phyloP scores from a whole-genome alignment of 2,329 filamentous ascomycete species.

The Scleromitrula shiraiana region DNA sequence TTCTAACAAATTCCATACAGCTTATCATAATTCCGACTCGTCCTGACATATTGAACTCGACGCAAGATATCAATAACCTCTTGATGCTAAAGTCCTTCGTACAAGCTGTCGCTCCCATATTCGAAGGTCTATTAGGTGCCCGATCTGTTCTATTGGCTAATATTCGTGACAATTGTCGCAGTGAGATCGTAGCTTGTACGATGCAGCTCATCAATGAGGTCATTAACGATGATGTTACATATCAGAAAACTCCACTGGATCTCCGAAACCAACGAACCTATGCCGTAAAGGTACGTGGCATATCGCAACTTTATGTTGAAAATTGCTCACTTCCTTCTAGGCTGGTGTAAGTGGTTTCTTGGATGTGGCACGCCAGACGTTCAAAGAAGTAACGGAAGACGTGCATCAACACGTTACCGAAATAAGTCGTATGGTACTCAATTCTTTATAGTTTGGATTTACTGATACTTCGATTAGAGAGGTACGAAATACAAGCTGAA shows the following conservation, averaged over 20 bases:
- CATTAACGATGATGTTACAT: conserved; percentile 76
- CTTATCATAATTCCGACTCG: conserved; percentile 69
- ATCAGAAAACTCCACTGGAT: conserved; percentile 72
- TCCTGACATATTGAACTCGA: conserved; percentile 57
- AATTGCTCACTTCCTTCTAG: conserved; percentile 31
- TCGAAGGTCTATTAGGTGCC: conserved; percentile 58
- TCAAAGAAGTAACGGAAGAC: conserved; percentile 80
- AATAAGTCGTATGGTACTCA: conserved; percentile 48
- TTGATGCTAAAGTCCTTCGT: conserved; percentile 82
- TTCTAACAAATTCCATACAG: too few species aligned
- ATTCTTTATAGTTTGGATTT: background rate
- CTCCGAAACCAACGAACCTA: conserved; percentile 85
- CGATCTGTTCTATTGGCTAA: conserved; percentile 55
- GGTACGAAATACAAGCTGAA: conserved; percentile 50
- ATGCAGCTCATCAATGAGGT: conserved; percentile 56
- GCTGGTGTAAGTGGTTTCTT: conserved; percentile 77
- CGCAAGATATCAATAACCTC: conserved; percentile 78
- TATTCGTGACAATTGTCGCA: conserved; percentile 62
- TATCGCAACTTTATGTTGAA: background rate
- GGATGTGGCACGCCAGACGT: conserved; percentile 81
- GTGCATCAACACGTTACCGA: conserved; percentile 62
- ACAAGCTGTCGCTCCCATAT: conserved; percentile 56
- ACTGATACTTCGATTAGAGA: conserved; percentile 14
- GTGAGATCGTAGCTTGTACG: conserved; percentile 52
- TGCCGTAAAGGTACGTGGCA: conserved; percentile 61